These are phyloP conservation scores for Penicillium dipodomyicola DNA, from an alignment of 495 filamentous ascomycete genomes.

Conservation along the genomic window DNA sequence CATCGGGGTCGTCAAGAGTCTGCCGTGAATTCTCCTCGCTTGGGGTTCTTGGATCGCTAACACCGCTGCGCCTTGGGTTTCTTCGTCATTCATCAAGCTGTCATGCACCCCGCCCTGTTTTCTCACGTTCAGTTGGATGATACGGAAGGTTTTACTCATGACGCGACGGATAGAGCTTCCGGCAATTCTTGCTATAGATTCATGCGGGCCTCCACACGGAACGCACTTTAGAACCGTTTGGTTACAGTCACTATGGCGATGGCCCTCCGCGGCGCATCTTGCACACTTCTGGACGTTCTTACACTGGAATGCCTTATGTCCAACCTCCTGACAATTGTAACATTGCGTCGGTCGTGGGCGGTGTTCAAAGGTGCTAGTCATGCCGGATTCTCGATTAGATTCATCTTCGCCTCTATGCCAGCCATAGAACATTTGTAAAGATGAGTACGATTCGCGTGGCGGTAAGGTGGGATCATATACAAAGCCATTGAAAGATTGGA, in stretches of 20 bases:
- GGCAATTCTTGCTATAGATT: slow-evolving; percentile 34
- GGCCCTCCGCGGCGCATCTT: slow-evolving; percentile 27
- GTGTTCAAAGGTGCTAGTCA: slow-evolving; percentile 27
- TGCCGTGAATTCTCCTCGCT: slow-evolving; percentile 22
- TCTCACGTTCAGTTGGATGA: slow-evolving; percentile 33
- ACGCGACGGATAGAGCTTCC: slow-evolving; percentile 22
- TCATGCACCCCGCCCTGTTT: slow-evolving; percentile 28
- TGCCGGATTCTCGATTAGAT: slow-evolving; percentile 33
- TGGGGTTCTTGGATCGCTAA: slow-evolving; percentile 27
- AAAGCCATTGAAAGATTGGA: no score
- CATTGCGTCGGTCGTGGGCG: slow-evolving; percentile 18
- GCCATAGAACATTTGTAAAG: no score
- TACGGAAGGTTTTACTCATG: slow-evolving; percentile 30
- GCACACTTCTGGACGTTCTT: slow-evolving; percentile 27
- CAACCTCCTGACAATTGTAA: no score
- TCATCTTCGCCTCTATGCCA: no score
- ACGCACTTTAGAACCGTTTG: slow-evolving; percentile 23
- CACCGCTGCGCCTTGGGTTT: slow-evolving; percentile 16
- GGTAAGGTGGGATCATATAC: no score
- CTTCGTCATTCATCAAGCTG: slow-evolving; percentile 31
- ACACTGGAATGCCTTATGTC: no score
- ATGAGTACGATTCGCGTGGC: no score
- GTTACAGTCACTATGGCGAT: slow-evolving; percentile 25
- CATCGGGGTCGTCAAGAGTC: slow-evolving; percentile 26
- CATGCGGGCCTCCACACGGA: slow-evolving; percentile 25